Conservation (phyloP, 768 basidiomycete species). For the Boletus huronensis region DNA sequence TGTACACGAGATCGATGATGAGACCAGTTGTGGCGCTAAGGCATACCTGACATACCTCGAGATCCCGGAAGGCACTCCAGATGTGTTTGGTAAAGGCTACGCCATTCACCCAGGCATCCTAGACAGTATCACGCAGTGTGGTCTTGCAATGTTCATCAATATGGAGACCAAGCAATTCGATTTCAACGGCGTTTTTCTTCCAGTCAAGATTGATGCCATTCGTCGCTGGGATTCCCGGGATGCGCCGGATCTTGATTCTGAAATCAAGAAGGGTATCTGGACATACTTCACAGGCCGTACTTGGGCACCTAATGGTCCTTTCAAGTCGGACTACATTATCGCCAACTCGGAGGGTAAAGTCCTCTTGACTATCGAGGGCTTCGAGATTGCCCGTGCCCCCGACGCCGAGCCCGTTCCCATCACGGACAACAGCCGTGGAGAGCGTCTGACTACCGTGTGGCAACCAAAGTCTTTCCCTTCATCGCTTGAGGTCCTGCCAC, state of each 20-base stretch:
- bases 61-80: constrained; percentile 20
- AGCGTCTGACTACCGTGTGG: constrained; percentile 32
- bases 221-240: constrained; percentile 30
- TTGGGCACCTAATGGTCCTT: constrained; percentile 25
- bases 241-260: constrained; percentile 22
- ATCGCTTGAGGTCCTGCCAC: constrained; percentile 4
- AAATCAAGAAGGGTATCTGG: constrained; percentile 30
- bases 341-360: constrained; percentile 28
- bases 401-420: constrained; percentile 26
- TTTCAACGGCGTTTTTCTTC: constrained; percentile 31
- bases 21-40: constrained; percentile 25
- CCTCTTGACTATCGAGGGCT: constrained; percentile 33
- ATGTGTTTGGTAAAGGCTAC: constrained; percentile 31
- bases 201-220: constrained; percentile 29
- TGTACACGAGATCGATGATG: constrained; percentile 28
- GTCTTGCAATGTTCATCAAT: constrained; percentile 31
- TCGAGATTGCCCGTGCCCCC: constrained; percentile 33
- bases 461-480: constrained; percentile 30
- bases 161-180: constrained; percentile 30
- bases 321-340: constrained; percentile 27
- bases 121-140: constrained; percentile 32
- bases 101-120: constrained; percentile 33
- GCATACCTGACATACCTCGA: constrained; percentile 27
- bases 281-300: constrained; percentile 24
- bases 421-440: constrained; percentile 24